Conservation (phyloP, 1,284 basidiomycete species). For the Dichomitus squalens region DNA sequence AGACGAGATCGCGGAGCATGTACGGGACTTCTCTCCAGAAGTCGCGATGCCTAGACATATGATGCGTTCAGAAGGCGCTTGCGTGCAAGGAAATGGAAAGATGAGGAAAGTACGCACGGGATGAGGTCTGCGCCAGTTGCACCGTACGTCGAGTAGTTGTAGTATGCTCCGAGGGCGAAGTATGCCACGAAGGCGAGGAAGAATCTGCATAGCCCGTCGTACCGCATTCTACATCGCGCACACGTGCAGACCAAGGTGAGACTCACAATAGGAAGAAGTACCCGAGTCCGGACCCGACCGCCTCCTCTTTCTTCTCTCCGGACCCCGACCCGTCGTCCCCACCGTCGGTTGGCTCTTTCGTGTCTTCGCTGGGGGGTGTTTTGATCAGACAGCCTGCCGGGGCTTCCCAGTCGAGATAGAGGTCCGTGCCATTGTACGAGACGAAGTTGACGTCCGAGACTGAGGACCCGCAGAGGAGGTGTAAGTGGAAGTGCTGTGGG, state of each 20-base stretch:
- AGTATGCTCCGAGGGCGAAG: constrained; percentile 76
- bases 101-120: constrained; percentile 55
- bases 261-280: constrained; percentile 84
- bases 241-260: constrained; percentile 16
- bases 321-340: constrained; percentile 35
- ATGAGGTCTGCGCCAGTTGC: constrained; percentile 78
- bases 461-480: constrained; percentile 55
- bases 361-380: constrained; percentile 37
- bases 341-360: constrained; percentile 29
- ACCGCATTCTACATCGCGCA: background rate
- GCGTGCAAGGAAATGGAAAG: constrained; percentile 7
- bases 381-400: constrained; percentile 53
- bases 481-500: constrained; percentile 61
- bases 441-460: constrained; percentile 51
- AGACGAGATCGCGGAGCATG: constrained; percentile 74
- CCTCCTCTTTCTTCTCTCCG: constrained; percentile 35
- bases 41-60: constrained; percentile 67
- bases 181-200: constrained; percentile 68
- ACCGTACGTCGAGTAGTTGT: constrained; percentile 84
- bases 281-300: constrained; percentile 73
- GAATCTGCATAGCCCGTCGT: too few relatives aligned
- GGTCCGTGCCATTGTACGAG: constrained; percentile 60
- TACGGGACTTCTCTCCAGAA: constrained; percentile 88
- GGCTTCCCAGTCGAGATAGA: constrained; percentile 61
- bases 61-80: background rate